Conservation (phyloP, 495 filamentous ascomycete species). For the Penicillium bovifimosum region DNA sequence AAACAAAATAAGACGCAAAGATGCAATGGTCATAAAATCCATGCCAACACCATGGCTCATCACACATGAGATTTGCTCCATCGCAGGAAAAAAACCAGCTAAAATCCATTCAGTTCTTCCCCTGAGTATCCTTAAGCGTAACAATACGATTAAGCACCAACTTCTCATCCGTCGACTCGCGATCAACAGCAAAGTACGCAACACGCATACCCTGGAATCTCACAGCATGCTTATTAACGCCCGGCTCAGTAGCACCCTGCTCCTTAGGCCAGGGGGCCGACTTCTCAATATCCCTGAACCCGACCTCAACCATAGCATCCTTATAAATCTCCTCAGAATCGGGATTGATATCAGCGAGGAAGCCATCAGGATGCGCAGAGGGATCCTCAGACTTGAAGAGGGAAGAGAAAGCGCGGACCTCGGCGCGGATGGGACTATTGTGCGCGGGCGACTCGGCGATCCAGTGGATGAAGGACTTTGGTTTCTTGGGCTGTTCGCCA, state of each 20-base stretch:
- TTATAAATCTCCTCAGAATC: constrained; percentile 72
- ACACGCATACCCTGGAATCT: constrained; percentile 91
- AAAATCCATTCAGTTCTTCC: constrained; percentile 21
- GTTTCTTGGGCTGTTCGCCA: constrained; percentile 56
- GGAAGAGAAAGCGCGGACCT: constrained; percentile 72
- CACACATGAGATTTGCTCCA: too few relatives aligned
- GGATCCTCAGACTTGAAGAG: constrained; percentile 87
- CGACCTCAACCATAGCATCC: constrained; percentile 76
- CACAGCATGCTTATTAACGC: constrained; percentile 54
- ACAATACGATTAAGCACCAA: constrained; percentile 90
- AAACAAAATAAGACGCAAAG: constrained; percentile 3
- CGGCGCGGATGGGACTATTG: constrained; percentile 63
- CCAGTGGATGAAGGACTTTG: constrained; percentile 84
- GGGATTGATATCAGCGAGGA: constrained; percentile 78
- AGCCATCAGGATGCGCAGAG: constrained; percentile 63
- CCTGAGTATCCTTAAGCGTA: constrained; percentile 67
- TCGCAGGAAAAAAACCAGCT: too few relatives aligned
- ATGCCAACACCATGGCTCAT: constrained; percentile 7
- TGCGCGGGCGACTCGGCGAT: constrained; percentile 56
- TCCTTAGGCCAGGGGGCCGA: constrained; percentile 80
- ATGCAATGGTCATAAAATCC: constrained; percentile 19
- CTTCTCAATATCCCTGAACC: constrained; percentile 70
- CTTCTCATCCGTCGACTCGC: constrained; percentile 68
- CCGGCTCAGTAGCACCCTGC: constrained; percentile 41
- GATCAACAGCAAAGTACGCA: constrained; percentile 80